These are phyloP conservation scores for Thelephora terrestris DNA, from an alignment of 1,284 basidiomycete species.

Conservation along the genomic window DNA sequence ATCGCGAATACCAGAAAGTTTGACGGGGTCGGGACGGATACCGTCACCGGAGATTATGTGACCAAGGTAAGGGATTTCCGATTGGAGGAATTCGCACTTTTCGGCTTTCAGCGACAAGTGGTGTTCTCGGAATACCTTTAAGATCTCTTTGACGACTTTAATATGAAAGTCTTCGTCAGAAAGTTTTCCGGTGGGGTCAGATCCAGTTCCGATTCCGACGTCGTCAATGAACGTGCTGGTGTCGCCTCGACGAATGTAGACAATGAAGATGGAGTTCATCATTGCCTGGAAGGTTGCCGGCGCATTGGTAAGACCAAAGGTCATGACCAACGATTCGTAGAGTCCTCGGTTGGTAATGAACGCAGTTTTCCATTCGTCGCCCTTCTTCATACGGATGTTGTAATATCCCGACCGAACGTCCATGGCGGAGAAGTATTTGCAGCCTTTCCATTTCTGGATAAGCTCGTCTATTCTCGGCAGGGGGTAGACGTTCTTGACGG, in stretches of 20 bases:
- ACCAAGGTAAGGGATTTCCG: slow-evolving; percentile 21
- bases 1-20: slow-evolving; percentile 22
- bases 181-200: too few relatives aligned
- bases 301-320: slow-evolving; percentile 23
- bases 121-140: slow-evolving; percentile 21
- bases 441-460: slow-evolving; percentile 15
- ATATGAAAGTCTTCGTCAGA: neutral
- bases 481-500: slow-evolving; percentile 12
- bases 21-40: slow-evolving; percentile 15
- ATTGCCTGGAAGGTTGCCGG: slow-evolving; percentile 19
- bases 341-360: slow-evolving; percentile 13
- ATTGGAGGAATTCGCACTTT: slow-evolving; percentile 29
- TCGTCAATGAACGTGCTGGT: slow-evolving; percentile 10
- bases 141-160: slow-evolving; percentile 14
- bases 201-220: slow-evolving; percentile 1
- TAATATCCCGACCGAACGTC: slow-evolving; percentile 18
- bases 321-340: slow-evolving; percentile 22
- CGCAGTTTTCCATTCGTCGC: slow-evolving; percentile 12
- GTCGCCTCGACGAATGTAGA: slow-evolving; percentile 10
- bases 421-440: slow-evolving; percentile 24
- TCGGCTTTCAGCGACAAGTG: slow-evolving; percentile 24
- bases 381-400: slow-evolving; percentile 12
- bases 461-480: slow-evolving; percentile 20
- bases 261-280: slow-evolving; percentile 14
- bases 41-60: neutral